Percentiles rank a stretch among this genome's conserved stretches.
These are phyloP conservation scores for Crithidia expoeki DNA, from an alignment of 208 protist species.

Conservation along the genomic window DNA sequence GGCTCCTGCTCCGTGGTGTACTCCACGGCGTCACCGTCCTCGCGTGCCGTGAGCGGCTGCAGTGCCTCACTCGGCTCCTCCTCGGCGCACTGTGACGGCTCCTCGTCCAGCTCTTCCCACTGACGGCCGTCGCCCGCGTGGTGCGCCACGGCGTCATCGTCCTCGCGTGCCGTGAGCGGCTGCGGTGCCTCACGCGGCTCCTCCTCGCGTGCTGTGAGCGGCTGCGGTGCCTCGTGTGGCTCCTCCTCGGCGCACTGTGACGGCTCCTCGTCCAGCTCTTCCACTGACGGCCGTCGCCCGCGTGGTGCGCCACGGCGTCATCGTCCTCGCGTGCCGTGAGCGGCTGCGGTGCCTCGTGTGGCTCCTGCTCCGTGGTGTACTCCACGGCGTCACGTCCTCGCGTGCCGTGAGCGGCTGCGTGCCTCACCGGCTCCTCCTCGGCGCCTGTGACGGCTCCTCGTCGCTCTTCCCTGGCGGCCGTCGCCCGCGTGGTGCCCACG, in stretches of 20 bases:
- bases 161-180: not conserved
- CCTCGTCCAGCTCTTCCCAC: conserved; percentile 9
- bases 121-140: conserved; percentile 9
- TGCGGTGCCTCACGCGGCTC: not conserved
- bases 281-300: not conserved
- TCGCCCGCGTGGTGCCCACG: not conserved
- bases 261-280: conserved; percentile 16
- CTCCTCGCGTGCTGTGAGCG: no score
- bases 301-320: conserved; percentile 1
- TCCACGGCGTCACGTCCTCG: conserved; percentile 11
- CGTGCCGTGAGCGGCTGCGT: not conserved
- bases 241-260: not conserved
- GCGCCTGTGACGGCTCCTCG: not conserved
- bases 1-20: no score
- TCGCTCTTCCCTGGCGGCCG: not conserved
- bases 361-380: no score
- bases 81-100: not conserved
- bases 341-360: no score
- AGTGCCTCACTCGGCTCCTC: no score
- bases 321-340: no score
- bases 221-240: not conserved
- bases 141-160: not conserved
- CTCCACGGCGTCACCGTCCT: no score
- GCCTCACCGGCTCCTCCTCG: not conserved
- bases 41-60: no score